A percentile compares a stretch with the other conserved stretches of the same genome.
These are phyloP conservation scores for Oryza punctata DNA, from an alignment of 176 grass and related monocot species.

Conservation along the genomic window DNA sequence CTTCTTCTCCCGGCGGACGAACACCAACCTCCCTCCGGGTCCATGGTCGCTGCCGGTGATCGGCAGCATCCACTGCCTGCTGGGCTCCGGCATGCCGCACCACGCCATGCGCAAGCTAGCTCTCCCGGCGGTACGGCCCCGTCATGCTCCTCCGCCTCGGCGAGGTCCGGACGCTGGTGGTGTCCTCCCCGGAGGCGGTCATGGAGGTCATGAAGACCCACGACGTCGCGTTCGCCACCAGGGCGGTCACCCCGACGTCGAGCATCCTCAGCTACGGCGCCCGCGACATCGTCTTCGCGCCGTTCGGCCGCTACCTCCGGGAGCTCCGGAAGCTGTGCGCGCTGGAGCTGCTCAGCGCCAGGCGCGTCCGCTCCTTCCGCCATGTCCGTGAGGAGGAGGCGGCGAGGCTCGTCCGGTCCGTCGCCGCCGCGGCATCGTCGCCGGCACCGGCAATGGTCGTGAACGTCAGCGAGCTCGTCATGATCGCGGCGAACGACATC, in stretches of 20 bases:
- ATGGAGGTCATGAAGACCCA: constrained; percentile 32
- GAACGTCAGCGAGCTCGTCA: background rate
- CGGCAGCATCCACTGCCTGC: constrained; percentile 23
- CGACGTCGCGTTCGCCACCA: constrained; percentile 8
- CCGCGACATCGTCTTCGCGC: background rate
- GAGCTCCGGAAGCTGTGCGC: background rate
- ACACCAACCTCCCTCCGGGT: constrained; percentile 6
- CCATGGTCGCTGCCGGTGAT: constrained; percentile 32
- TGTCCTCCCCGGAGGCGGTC: constrained; percentile 5
- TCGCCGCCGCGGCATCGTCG: background rate
- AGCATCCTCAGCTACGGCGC: constrained; percentile 13
- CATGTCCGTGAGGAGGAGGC: background rate
- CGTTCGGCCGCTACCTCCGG: background rate
- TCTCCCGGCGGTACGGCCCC: background rate
- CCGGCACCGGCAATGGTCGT: background rate
- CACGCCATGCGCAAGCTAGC: background rate
- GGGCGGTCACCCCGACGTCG: background rate
- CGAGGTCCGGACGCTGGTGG: background rate
- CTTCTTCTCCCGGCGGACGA: too few relatives aligned
- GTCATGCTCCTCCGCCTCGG: constrained; percentile 33
- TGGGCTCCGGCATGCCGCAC: background rate
- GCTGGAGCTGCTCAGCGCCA: background rate
- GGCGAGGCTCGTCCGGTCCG: background rate
- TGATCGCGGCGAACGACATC: background rate
- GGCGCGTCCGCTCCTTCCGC: background rate